These are phyloP conservation scores for Erucastrum elatum DNA, from an alignment of 345 rosid species.

Conservation along the genomic window DNA sequence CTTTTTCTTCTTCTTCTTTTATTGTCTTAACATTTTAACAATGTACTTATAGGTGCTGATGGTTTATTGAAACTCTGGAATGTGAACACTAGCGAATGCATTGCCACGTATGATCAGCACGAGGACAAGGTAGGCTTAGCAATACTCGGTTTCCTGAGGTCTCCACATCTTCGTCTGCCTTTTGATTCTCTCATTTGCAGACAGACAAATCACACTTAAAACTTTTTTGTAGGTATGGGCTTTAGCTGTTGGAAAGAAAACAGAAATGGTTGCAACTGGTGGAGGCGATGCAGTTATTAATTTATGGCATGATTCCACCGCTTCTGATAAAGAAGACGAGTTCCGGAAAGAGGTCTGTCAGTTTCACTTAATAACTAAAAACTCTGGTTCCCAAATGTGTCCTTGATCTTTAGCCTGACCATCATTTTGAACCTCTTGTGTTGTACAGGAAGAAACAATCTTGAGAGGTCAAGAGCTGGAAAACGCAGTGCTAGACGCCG, in stretches of 20 bases:
- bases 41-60: conserved; percentile 71
- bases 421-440: conserved; percentile 17
- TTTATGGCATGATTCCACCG: conserved; percentile 89
- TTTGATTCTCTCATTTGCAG: too few species aligned
- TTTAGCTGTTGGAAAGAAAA: conserved; percentile 86
- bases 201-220: too few species aligned
- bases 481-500: conserved; percentile 79
- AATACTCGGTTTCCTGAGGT: not conserved
- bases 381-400: conserved; percentile 7
- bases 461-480: conserved; percentile 85
- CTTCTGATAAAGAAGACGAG: conserved; percentile 80
- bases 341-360: conserved; percentile 79
- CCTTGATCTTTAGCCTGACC: not conserved
- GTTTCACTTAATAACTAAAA: conserved; percentile 4
- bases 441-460: conserved; percentile 71
- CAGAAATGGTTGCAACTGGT: conserved; percentile 90
- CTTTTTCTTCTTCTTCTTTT: not conserved
- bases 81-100: conserved; percentile 80
- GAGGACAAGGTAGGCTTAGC: conserved; percentile 74
- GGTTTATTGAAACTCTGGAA: conserved; percentile 91
- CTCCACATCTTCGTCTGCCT: conserved; percentile 1
- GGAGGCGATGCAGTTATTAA: conserved; percentile 86
- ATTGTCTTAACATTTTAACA: conserved; percentile 14
- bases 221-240: too few species aligned
- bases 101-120: conserved; percentile 89